These are phyloP conservation scores for Plasmodium fragile DNA, from an alignment of 169 alveolate species.

Conservation along the genomic window DNA sequence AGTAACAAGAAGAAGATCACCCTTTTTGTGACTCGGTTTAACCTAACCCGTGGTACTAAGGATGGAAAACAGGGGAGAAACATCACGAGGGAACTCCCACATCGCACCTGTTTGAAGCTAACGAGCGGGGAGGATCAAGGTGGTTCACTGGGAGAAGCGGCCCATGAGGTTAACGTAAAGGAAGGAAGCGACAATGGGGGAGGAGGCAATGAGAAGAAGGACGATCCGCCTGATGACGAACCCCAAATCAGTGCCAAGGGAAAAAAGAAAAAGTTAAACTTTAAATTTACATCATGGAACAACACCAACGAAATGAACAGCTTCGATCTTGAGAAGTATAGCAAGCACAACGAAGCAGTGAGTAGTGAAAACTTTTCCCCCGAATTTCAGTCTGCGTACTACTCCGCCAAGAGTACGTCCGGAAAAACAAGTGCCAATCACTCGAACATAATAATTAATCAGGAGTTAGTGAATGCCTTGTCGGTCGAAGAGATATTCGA, in stretches of 20 bases:
- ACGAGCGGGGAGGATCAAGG: neutral
- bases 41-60: neutral
- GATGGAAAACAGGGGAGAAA: neutral
- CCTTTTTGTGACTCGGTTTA: neutral
- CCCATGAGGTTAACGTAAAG: neutral
- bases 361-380: neutral
- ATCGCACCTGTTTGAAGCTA: neutral
- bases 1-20: neutral
- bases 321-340: conserved; percentile 42
- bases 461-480: conserved; percentile 49
- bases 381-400: conserved; percentile 25
- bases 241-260: neutral
- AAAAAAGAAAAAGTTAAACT: conserved; percentile 8
- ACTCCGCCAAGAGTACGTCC: neutral
- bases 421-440: neutral
- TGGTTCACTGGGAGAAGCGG: neutral
- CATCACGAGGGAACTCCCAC: neutral
- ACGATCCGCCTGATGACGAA: neutral
- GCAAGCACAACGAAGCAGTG: conserved; percentile 19
- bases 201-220: neutral
- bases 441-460: conserved; percentile 33
- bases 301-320: conserved; percentile 60
- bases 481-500: conserved; percentile 49
- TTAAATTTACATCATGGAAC: conserved; percentile 65
- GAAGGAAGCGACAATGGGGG: neutral